Conservation (phyloP, 2,329 filamentous ascomycete species). For the Cercospora zeae-maydis region DNA sequence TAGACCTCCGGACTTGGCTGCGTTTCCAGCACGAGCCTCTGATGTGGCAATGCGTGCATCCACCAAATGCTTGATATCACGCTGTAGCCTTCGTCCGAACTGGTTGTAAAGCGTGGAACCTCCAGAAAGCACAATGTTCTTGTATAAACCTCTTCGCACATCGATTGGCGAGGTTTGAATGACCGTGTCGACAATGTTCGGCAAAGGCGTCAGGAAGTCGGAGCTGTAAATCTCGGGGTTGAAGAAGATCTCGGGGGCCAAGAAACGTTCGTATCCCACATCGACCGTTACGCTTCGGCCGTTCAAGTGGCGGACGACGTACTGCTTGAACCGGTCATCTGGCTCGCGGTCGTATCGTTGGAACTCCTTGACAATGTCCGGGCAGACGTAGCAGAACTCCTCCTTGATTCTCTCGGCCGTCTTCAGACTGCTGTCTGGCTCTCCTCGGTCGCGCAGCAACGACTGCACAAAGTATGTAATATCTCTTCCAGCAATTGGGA, state of each 20-base stretch:
- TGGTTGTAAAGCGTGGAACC: slow-evolving; percentile 98
- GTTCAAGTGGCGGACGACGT: slow-evolving; percentile 80
- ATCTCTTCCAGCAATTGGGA: slow-evolving; percentile 94
- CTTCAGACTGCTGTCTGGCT: slow-evolving; percentile 94
- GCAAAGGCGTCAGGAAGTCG: slow-evolving; percentile 93
- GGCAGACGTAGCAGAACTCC: slow-evolving; percentile 96
- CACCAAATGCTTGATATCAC: slow-evolving; percentile 94
- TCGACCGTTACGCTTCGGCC: slow-evolving; percentile 83
- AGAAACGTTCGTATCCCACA: slow-evolving; percentile 95
- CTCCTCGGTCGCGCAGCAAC: slow-evolving; percentile 88
- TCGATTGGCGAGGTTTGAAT: slow-evolving; percentile 98
- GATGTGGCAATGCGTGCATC: slow-evolving; percentile 90
- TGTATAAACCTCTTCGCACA: slow-evolving; percentile 93
- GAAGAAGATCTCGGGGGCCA: slow-evolving; percentile 99
- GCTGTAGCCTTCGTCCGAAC: slow-evolving; percentile 90
- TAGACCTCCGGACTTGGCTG: slow-evolving; percentile 86
- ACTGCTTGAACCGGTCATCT: slow-evolving; percentile 78
- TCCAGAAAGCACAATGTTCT: slow-evolving; percentile 98
- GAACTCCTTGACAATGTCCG: slow-evolving; percentile 99
- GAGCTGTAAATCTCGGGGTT: slow-evolving; percentile 99
- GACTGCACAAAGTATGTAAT: slow-evolving; percentile 99
- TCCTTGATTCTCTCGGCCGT: slow-evolving; percentile 98
- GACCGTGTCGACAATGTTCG: slow-evolving; percentile 89
- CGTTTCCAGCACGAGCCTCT: slow-evolving; percentile 78
- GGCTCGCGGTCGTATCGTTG: slow-evolving; percentile 89